phyloP scores from a whole-genome alignment of 1,139 yeast genomes.

The Diutina ranongensis region DNA sequence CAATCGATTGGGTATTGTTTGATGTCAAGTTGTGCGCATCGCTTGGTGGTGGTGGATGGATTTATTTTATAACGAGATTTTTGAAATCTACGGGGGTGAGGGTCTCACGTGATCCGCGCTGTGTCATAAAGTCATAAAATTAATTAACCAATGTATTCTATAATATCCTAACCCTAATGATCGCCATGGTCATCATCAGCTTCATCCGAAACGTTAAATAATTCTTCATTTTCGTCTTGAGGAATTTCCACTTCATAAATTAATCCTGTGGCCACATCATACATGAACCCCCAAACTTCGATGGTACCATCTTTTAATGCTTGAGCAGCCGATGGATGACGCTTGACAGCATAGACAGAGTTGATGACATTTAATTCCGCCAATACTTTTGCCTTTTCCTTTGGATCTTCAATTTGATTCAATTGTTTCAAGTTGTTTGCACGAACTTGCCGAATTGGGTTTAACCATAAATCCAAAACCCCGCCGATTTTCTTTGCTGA shows the following conservation, averaged over 20 bases:
- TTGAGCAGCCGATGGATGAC: slow-evolving; percentile 64
- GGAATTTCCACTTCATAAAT: slow-evolving; percentile 44
- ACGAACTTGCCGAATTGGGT: slow-evolving; percentile 60
- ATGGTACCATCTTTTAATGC: slow-evolving; percentile 66
- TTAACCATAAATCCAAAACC: slow-evolving; percentile 67
- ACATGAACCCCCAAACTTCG: slow-evolving; percentile 80
- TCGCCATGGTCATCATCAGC: slow-evolving; percentile 21
- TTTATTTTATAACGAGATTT: no score
- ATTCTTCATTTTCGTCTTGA: slow-evolving; percentile 39
- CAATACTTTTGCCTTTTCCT: slow-evolving; percentile 49
- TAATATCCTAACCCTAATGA: no score
- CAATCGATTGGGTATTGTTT: no score
- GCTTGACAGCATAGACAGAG: slow-evolving; percentile 43
- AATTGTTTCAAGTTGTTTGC: slow-evolving; percentile 43
- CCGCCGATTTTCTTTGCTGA: slow-evolving; percentile 62
- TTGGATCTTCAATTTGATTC: slow-evolving; percentile 33
- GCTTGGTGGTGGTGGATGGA: no score
- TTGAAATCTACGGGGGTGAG: no score
- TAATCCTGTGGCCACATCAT: slow-evolving; percentile 74
- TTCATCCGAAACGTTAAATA: slow-evolving; percentile 38
- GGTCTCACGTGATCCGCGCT: no score
- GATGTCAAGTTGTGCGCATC: no score
- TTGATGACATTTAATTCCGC: slow-evolving; percentile 72
- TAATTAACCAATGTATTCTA: no score
- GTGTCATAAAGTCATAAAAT: no score